phyloP scores from a whole-genome alignment of 352 stramenopile genomes.

The Pythium rishiriense region DNA sequence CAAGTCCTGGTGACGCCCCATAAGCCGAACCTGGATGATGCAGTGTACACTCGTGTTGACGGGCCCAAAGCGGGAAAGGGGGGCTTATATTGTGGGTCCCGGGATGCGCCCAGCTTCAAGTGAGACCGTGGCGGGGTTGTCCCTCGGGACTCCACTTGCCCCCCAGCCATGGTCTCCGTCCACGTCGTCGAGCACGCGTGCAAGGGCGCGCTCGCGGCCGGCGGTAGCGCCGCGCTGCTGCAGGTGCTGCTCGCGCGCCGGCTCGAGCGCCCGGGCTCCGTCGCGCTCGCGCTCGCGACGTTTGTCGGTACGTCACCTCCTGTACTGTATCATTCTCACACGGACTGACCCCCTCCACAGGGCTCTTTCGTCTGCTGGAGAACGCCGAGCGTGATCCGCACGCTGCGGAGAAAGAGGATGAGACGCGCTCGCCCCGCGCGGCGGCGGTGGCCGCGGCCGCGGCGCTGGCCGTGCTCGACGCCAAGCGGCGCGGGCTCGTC shows the following conservation, averaged over 20 bases:
- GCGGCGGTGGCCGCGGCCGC: slow-evolving; percentile 36
- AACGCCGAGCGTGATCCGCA: slow-evolving; percentile 16
- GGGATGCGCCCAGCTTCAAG: not conserved
- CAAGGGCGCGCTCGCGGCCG: slow-evolving; percentile 34
- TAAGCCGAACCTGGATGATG: too few relatives aligned
- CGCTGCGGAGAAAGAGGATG: not conserved
- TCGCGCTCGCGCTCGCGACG: slow-evolving; percentile 50
- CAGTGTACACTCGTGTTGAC: not conserved
- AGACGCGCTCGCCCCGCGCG: slow-evolving; percentile 33
- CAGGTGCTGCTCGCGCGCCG: slow-evolving; percentile 46
- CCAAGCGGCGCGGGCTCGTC: slow-evolving; percentile 44
- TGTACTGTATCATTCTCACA: not conserved
- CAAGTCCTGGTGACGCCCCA: too few relatives aligned
- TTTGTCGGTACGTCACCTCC: slow-evolving; percentile 42
- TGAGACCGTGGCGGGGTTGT: not conserved
- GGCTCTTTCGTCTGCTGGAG: slow-evolving; percentile 54
- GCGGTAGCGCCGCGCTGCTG: slow-evolving; percentile 34
- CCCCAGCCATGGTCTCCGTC: slow-evolving; percentile 27
- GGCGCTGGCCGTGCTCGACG: slow-evolving; percentile 47
- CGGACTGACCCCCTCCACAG: not conserved
- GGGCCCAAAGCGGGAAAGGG: not conserved
- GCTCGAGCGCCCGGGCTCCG: slow-evolving; percentile 38
- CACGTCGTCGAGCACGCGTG: slow-evolving; percentile 40
- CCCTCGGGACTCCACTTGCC: not conserved
- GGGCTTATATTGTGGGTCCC: not conserved